phyloP scores from a whole-genome alignment of 495 filamentous ascomycete genomes.

The Tuber indicum region DNA sequence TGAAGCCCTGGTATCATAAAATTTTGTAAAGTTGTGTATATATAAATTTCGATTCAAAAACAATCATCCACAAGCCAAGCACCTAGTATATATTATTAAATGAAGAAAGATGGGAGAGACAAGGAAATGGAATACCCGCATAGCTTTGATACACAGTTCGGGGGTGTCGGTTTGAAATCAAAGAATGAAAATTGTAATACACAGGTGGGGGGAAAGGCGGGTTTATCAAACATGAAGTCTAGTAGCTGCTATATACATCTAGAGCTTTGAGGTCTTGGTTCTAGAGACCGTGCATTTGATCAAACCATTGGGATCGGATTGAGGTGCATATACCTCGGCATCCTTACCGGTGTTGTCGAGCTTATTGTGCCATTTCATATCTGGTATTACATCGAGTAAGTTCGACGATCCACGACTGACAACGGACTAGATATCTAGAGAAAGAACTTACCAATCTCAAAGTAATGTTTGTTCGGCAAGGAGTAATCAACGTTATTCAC shows the following conservation, averaged over 20 bases:
- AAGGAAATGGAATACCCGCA: background rate
- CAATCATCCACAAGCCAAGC: background rate
- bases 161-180: background rate
- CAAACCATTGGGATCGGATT: slow-evolving; percentile 85
- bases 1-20: background rate
- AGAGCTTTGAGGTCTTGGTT: slow-evolving; percentile 31
- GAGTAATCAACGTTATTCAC: slow-evolving; percentile 71
- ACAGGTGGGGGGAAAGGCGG: background rate
- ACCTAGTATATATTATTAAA: background rate
- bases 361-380: slow-evolving; percentile 94
- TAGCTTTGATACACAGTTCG: background rate
- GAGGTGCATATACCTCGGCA: slow-evolving; percentile 91
- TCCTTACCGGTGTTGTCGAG: slow-evolving; percentile 94
- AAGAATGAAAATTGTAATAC: background rate
- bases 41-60: slow-evolving; percentile 17
- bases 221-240: background rate
- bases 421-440: background rate
- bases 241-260: slow-evolving; percentile 3
- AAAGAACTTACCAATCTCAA: slow-evolving; percentile 74
- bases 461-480: slow-evolving; percentile 97
- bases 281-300: slow-evolving; percentile 91
- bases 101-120: background rate
- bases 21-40: slow-evolving; percentile 14
- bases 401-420: background rate
- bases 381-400: slow-evolving; percentile 46